phyloP scores from a whole-genome alignment of 306 rosid genomes.

The Quercus parvula region DNA sequence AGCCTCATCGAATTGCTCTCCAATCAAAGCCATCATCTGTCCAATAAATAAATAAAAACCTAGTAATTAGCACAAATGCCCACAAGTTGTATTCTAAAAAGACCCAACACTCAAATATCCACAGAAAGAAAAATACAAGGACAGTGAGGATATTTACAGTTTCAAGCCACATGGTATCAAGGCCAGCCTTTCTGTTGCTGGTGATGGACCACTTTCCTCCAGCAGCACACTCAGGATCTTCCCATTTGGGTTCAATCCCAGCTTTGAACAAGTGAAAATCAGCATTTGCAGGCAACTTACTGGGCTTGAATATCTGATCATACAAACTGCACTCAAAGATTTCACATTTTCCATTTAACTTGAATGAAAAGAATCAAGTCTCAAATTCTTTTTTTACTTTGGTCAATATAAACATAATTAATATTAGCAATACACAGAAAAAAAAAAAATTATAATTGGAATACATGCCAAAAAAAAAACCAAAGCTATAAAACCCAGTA shows the following conservation, averaged over 20 bases:
- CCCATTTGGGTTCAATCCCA: constrained; percentile 97
- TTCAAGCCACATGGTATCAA: constrained; percentile 94
- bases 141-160: constrained; percentile 47
- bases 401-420: not conserved
- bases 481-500: too few species aligned
- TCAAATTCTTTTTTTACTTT: not conserved
- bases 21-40: constrained; percentile 95
- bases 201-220: constrained; percentile 92
- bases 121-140: not conserved
- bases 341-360: not conserved
- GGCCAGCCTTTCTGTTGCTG: constrained; percentile 53
- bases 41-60: not conserved
- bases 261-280: constrained; percentile 85
- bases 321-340: constrained; percentile 47
- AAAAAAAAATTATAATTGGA: not conserved
- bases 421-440: not conserved
- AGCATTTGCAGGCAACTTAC: constrained; percentile 61
- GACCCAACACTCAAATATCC: not conserved
- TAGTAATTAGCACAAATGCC: not conserved
- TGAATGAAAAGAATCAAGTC: not conserved
- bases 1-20: constrained; percentile 89
- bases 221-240: constrained; percentile 94
- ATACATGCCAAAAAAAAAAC: not conserved
- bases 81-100: not conserved
- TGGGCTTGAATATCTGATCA: constrained; percentile 85